Evolutionary conservation across 2,329 filamentous ascomycete genomes (phyloP).

Genomic region (Diplocarpon rosae): DNA sequence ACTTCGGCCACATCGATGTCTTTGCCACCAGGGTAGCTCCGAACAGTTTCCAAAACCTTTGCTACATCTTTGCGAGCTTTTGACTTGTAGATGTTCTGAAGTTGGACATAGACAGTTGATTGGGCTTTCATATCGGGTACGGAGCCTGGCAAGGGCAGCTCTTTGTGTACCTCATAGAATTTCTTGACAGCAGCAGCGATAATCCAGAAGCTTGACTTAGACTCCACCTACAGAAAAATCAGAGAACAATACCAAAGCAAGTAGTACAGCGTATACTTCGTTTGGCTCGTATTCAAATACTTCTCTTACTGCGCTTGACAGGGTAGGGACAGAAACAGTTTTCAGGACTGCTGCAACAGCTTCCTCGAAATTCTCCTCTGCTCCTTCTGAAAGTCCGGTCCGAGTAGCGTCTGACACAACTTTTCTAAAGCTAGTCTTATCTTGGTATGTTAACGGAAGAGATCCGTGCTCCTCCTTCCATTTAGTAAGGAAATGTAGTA

Average conservation of each 20-base stretch:
- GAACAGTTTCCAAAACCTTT: conserved; percentile 60
- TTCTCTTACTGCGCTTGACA: conserved; percentile 60
- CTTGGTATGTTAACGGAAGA: conserved; percentile 63
- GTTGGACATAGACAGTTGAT: conserved; percentile 75
- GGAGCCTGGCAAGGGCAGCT: conserved; percentile 73
- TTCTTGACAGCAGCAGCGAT: conserved; percentile 68
- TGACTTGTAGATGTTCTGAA: conserved; percentile 86
- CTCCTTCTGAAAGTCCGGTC: conserved; percentile 66
- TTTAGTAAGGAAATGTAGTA: conserved; percentile 69
- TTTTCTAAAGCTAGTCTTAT: conserved; percentile 75
- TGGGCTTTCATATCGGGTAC: conserved; percentile 97
- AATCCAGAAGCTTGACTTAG: conserved; percentile 66
- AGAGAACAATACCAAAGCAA: background rate
- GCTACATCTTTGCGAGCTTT: conserved; percentile 71
- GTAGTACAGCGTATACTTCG: conserved; percentile 34
- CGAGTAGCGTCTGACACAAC: conserved; percentile 57
- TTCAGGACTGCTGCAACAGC: conserved; percentile 80
- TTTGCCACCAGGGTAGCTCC: conserved; percentile 37
- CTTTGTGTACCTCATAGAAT: conserved; percentile 63
- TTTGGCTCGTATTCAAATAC: conserved; percentile 58
- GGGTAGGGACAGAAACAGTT: conserved; percentile 57
- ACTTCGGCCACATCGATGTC: conserved; percentile 61
- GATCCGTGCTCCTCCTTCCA: conserved; percentile 69
- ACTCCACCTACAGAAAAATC: conserved; percentile 33
- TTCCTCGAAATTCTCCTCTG: conserved; percentile 96